Conservation (phyloP, 75 land plant genomes). For the Larix kaempferi region DNA sequence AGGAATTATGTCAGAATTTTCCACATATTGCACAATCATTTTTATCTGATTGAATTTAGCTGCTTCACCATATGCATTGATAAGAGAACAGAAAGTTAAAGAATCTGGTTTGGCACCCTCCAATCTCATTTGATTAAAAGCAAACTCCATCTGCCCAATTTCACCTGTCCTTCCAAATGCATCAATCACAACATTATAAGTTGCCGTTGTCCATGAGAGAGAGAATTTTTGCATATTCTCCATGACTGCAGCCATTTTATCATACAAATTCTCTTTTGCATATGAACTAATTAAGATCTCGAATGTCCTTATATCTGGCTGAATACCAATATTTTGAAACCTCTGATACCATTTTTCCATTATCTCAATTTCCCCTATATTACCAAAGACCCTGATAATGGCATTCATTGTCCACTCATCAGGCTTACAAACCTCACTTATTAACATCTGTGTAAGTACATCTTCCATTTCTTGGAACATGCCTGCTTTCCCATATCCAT, state of each 20-base stretch:
- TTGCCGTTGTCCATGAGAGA: conserved; percentile 73
- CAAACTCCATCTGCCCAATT: conserved; percentile 61
- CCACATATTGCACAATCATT: conserved; percentile 59
- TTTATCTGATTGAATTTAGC: conserved; percentile 68
- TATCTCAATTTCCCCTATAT: conserved; percentile 60
- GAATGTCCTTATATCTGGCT: conserved; percentile 82
- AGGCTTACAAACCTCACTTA: conserved; percentile 48
- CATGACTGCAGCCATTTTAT: conserved; percentile 85
- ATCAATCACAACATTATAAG: conserved; percentile 83
- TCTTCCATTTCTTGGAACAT: conserved; percentile 67
- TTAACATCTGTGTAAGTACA: conserved; percentile 60
- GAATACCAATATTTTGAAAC: conserved; percentile 57
- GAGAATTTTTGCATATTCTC: conserved; percentile 77
- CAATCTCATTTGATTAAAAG: conserved; percentile 74
- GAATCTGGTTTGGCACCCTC: conserved; percentile 82
- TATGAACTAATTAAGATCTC: conserved; percentile 82
- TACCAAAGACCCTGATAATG: conserved; percentile 67
- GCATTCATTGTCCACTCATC: conserved; percentile 92
- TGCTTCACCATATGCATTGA: conserved; percentile 76
- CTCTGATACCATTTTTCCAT: conserved; percentile 92
- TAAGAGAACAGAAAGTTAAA: conserved; percentile 75
- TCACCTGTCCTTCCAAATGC: conserved; percentile 87
- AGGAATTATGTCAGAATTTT: conserved; percentile 55
- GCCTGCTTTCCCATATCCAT: conserved; percentile 86
- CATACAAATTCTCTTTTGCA: conserved; percentile 75